A percentile compares a stretch with the other conserved stretches of the same genome.
Conservation (phyloP, 2,329 filamentous ascomycete species). For the Diatrype stigma region DNA sequence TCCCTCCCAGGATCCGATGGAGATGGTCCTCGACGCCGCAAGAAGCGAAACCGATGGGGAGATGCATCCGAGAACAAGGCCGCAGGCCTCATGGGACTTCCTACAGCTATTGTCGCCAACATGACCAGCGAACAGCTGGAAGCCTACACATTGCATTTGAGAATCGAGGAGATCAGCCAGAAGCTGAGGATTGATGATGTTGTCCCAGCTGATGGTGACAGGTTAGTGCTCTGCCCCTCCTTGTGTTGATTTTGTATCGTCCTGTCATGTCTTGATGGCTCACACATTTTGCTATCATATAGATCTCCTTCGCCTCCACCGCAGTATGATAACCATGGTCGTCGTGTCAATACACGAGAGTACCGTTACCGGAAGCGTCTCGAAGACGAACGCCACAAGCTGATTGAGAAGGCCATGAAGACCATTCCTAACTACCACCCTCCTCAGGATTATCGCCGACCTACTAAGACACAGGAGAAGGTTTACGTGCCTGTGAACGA, state of each 20-base stretch:
- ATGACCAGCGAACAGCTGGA: conserved; percentile 99
- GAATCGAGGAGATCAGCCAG: conserved; percentile 98
- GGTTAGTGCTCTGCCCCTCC: conserved; percentile 52
- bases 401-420: conserved; percentile 99
- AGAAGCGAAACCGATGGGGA: conserved; percentile 99
- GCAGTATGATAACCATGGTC: conserved; percentile 98
- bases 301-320: conserved; percentile 94
- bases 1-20: conserved; percentile 44
- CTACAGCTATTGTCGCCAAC: conserved; percentile 91
- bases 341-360: conserved; percentile 98
- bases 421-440: conserved; percentile 99
- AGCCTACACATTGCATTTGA: conserved; percentile 91
- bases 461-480: conserved; percentile 99
- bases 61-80: conserved; percentile 98
- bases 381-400: conserved; percentile 97
- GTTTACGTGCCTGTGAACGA: conserved; percentile 99
- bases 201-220: conserved; percentile 90
- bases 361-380: conserved; percentile 97
- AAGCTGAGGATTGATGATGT: conserved; percentile 99
- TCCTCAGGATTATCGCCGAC: conserved; percentile 95
- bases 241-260: background rate
- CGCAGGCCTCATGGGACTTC: conserved; percentile 93
- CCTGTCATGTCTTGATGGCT: background rate
- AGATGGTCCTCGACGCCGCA: conserved; percentile 83
- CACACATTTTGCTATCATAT: conserved; percentile 17